Evolutionary conservation across 768 basidiomycete species (phyloP).

Genomic region (Tylopilus sp.): DNA sequence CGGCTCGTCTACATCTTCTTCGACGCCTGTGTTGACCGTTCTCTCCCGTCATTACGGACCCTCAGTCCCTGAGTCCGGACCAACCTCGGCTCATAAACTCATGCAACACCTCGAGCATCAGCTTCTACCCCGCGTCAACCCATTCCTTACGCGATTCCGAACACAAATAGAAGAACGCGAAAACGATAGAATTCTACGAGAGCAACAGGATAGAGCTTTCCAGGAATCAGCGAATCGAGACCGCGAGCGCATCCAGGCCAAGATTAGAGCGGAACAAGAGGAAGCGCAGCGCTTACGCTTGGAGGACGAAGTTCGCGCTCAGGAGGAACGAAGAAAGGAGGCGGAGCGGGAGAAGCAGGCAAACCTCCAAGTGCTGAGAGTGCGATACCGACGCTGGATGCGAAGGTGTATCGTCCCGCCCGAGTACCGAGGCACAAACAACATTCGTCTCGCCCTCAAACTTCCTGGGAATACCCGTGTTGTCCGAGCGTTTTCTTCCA

Average conservation of each 20-base stretch:
- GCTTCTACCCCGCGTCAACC: constrained; percentile 76
- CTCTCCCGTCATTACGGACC: constrained; percentile 83
- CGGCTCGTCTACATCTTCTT: constrained; percentile 31
- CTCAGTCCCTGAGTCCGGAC: constrained; percentile 43
- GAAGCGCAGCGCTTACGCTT: constrained; percentile 33
- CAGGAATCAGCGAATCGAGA: constrained; percentile 61
- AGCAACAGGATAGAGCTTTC: constrained; percentile 82
- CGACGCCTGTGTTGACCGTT: constrained; percentile 63
- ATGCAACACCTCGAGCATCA: constrained; percentile 62
- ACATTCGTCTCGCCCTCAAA: constrained; percentile 50
- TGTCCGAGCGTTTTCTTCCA: constrained; percentile 50
- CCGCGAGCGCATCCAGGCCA: constrained; percentile 58
- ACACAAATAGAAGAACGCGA: constrained; percentile 47
- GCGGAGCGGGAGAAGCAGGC: constrained; percentile 37
- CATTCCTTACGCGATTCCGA: constrained; percentile 67
- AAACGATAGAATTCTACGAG: constrained; percentile 60
- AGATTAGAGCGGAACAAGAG: constrained; percentile 44
- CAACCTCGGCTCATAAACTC: constrained; percentile 64
- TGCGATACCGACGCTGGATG: constrained; percentile 61
- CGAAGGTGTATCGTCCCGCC: constrained; percentile 43
- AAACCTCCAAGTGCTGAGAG: constrained; percentile 35
- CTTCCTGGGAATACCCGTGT: constrained; percentile 54
- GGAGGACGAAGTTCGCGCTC: constrained; percentile 29
- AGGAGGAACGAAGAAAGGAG: constrained; percentile 34
- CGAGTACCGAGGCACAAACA: constrained; percentile 23